These are phyloP conservation scores for Panellus pusillus DNA, from an alignment of 768 basidiomycete species.

Conservation along the genomic window DNA sequence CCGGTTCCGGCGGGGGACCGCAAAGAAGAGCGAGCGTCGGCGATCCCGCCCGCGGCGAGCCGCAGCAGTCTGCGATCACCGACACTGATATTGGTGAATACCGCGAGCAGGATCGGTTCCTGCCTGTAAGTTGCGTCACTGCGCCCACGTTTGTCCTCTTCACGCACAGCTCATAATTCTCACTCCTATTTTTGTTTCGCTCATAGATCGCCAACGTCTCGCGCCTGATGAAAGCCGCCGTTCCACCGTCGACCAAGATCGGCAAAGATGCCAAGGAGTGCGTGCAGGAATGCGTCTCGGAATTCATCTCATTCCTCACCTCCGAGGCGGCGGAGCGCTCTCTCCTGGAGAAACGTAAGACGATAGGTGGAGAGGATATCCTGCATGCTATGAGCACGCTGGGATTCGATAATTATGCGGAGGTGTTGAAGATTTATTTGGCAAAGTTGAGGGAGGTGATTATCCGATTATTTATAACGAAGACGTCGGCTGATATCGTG, in stretches of 20 bases:
- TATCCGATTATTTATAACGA: no score
- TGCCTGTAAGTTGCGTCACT: conserved; percentile 65
- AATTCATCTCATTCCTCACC: conserved; percentile 98
- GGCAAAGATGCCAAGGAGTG: conserved; percentile 98
- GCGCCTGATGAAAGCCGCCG: conserved; percentile 92
- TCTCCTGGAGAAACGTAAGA: conserved; percentile 93
- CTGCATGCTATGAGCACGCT: conserved; percentile 90
- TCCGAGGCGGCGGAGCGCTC: conserved; percentile 96
- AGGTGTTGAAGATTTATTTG: conserved; percentile 89
- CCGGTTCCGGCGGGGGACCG: not conserved
- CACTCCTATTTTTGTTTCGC: not conserved
- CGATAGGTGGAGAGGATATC: conserved; percentile 97
- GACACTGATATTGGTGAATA: conserved; percentile 94
- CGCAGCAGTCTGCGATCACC: conserved; percentile 37
- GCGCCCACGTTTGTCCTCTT: conserved; percentile 3
- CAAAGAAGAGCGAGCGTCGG: not conserved
- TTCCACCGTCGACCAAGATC: conserved; percentile 91
- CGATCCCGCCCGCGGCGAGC: not conserved
- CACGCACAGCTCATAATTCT: not conserved
- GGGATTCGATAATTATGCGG: conserved; percentile 94
- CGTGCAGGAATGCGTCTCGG: conserved; percentile 96
- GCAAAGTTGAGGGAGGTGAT: conserved; percentile 82
- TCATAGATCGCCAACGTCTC: conserved; percentile 94
- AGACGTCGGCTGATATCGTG: not conserved
- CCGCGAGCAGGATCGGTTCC: conserved; percentile 90